A percentile compares a stretch with the other conserved stretches of the same genome.
Evolutionary conservation across 768 basidiomycete genomes (phyloP).

Genomic region (Lactarius deliciosus): DNA sequence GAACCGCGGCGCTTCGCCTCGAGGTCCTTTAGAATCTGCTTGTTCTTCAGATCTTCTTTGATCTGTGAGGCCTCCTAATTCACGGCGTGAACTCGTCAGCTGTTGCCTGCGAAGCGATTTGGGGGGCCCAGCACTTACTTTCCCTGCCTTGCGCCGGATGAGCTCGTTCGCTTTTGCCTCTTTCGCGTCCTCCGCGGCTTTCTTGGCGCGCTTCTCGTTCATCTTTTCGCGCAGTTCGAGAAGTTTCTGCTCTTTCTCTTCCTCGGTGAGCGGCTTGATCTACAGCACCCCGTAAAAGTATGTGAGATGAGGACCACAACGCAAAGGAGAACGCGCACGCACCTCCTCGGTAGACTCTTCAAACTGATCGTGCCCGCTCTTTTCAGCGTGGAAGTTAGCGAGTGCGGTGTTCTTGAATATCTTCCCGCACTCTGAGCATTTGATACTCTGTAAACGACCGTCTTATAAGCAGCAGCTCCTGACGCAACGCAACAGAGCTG

Average conservation of each 20-base stretch:
- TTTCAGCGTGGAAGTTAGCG: conserved; percentile 92
- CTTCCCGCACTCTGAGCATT: conserved; percentile 82
- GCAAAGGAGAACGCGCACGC: conserved; percentile 28
- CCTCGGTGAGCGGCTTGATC: conserved; percentile 94
- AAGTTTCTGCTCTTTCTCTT: conserved; percentile 83
- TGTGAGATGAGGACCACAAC: conserved; percentile 1
- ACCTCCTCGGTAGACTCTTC: conserved; percentile 96
- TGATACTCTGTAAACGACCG: conserved; percentile 60
- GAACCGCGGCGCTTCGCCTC: conserved; percentile 77
- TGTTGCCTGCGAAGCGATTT: background rate
- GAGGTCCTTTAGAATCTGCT: conserved; percentile 81
- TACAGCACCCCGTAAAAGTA: conserved; percentile 32
- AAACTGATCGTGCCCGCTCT: conserved; percentile 93
- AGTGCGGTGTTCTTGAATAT: conserved; percentile 82
- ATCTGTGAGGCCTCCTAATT: conserved; percentile 65
- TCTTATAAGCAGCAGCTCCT: conserved; percentile 4
- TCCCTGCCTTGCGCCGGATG: conserved; percentile 82
- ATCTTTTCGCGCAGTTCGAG: conserved; percentile 78
- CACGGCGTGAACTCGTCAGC: background rate
- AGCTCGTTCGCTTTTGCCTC: conserved; percentile 74
- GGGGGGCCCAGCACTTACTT: conserved; percentile 43
- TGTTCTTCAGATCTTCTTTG: conserved; percentile 73
- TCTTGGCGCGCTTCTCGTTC: conserved; percentile 72
- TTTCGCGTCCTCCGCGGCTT: conserved; percentile 69
- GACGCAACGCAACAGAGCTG: background rate